Evolutionary conservation across 1,284 basidiomycete genomes (phyloP).

Genomic region (Schizophyllum amplum): DNA sequence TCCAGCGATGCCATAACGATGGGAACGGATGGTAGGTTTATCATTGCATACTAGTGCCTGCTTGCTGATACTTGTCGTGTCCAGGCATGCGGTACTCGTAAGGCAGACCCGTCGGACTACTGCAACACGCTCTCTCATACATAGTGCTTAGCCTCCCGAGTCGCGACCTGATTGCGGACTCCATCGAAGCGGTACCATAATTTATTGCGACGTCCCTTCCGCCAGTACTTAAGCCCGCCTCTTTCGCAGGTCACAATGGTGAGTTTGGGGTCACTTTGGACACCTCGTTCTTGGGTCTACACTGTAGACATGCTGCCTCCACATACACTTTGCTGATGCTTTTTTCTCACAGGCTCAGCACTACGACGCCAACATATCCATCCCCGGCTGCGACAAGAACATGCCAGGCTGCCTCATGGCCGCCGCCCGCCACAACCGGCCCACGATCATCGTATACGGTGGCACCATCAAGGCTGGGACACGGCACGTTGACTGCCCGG

Average conservation of each 20-base stretch:
- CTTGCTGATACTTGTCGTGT: background rate
- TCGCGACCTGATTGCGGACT: slow-evolving; percentile 87
- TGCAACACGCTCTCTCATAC: slow-evolving; percentile 7
- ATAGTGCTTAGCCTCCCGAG: slow-evolving; percentile 57
- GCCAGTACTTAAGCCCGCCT: no score
- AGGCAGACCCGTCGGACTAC: slow-evolving; percentile 21
- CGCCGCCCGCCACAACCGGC: slow-evolving; percentile 75
- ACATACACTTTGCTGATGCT: background rate
- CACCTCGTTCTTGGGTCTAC: no score
- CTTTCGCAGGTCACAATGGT: no score
- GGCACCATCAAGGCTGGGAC: slow-evolving; percentile 76
- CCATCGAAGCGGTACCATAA: slow-evolving; percentile 82
- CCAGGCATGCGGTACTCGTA: slow-evolving; percentile 77
- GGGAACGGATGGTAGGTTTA: slow-evolving; percentile 64
- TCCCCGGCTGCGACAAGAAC: slow-evolving; percentile 88
- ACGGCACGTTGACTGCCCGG: slow-evolving; percentile 72
- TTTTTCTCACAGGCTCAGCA: slow-evolving; percentile 58
- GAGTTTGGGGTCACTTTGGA: no score
- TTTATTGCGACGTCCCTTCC: no score
- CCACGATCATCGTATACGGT: slow-evolving; percentile 81
- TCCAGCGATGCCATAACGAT: slow-evolving; percentile 74
- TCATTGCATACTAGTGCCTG: background rate
- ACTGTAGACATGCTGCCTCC: background rate
- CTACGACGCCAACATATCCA: slow-evolving; percentile 80
- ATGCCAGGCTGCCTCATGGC: slow-evolving; percentile 91